phyloP scores from a whole-genome alignment of 345 rosid species.

The Rhodamnia argentea region DNA sequence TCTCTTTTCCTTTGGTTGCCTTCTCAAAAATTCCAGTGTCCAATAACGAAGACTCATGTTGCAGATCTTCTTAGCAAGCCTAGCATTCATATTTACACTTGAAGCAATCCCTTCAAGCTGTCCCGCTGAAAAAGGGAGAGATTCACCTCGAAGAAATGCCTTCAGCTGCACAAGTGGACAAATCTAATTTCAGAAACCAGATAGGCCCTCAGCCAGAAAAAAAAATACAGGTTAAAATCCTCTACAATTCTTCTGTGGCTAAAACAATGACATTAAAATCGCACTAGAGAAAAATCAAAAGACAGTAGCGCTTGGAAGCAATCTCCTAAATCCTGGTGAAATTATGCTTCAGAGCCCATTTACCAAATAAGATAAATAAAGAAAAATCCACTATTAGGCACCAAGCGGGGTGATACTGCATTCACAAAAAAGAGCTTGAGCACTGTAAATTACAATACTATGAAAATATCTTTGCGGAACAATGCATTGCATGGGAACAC shows the following conservation, averaged over 20 bases:
- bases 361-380: neutral
- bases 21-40: constrained; percentile 69
- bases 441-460: neutral
- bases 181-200: neutral
- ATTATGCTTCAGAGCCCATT: neutral
- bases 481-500: neutral
- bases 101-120: constrained; percentile 88
- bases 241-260: neutral
- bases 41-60: constrained; percentile 73
- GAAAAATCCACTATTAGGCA: neutral
- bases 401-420: neutral
- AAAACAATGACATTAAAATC: neutral
- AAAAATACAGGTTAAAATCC: neutral
- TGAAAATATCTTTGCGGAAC: neutral
- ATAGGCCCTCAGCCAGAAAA: neutral
- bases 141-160: constrained; percentile 72
- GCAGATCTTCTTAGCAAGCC: constrained; percentile 48
- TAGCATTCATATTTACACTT: constrained; percentile 47
- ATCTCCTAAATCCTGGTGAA: neutral
- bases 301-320: neutral
- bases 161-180: constrained; percentile 37
- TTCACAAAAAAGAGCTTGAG: neutral
- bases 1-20: constrained; percentile 66
- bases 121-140: constrained; percentile 80
- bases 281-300: neutral